phyloP scores from a whole-genome alignment of 139 green algal species.

The Pycnococcus provasolii region DNA sequence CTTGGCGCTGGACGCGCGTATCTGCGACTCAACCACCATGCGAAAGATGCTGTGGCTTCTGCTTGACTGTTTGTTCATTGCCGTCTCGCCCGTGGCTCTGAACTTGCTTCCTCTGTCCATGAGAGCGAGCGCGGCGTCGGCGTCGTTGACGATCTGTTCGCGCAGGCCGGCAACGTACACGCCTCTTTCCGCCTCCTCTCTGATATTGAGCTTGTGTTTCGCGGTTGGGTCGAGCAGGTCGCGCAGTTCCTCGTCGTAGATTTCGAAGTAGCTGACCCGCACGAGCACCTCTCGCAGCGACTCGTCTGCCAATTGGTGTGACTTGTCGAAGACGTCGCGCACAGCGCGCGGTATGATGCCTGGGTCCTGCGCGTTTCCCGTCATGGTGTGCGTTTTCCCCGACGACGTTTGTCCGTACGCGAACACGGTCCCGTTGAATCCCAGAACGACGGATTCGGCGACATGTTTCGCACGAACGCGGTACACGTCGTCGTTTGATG shows the following conservation, averaged over 20 bases:
- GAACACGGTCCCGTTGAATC: conserved; percentile 65
- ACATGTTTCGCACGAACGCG: conserved; percentile 43
- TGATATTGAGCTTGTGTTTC: conserved; percentile 56
- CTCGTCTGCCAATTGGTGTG: too few species aligned
- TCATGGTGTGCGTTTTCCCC: conserved; percentile 95
- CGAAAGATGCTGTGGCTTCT: conserved; percentile 87
- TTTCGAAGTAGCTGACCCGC: conserved; percentile 92
- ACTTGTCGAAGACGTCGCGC: conserved; percentile 54
- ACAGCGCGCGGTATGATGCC: conserved; percentile 79
- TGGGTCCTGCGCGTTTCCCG: conserved; percentile 44
- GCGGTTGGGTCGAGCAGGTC: conserved; percentile 68
- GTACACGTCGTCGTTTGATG: conserved; percentile 43
- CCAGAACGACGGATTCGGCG: conserved; percentile 25
- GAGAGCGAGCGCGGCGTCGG: conserved; percentile 64
- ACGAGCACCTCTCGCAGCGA: conserved; percentile 71
- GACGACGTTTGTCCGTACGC: conserved; percentile 90
- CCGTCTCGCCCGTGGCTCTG: conserved; percentile 58
- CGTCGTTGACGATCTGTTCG: conserved; percentile 78
- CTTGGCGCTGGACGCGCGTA: too few species aligned
- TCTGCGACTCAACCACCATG: conserved; percentile 57
- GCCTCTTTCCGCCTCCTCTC: conserved; percentile 66
- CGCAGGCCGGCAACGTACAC: conserved; percentile 80
- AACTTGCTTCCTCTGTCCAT: conserved; percentile 68
- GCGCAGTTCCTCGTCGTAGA: conserved; percentile 97
- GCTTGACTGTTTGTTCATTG: conserved; percentile 84